A percentile compares a stretch with the other conserved stretches of the same genome.
phyloP scores from a whole-genome alignment of 2,329 filamentous ascomycete species.

The Madurella fahalii region DNA sequence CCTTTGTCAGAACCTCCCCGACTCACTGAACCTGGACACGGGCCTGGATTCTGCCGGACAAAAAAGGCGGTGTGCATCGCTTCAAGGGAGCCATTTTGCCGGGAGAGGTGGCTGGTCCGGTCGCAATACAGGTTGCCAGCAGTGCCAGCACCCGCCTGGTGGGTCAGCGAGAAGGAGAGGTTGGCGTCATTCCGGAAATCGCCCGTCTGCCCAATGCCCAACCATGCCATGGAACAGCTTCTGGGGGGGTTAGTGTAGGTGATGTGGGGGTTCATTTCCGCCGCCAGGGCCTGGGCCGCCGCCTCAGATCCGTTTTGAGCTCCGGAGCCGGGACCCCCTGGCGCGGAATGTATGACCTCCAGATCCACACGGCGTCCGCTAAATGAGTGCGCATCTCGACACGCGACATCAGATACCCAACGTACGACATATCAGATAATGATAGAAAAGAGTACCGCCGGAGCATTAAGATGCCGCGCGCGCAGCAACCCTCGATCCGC shows the following conservation, averaged over 20 bases:
- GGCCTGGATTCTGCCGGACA: slow-evolving; percentile 8
- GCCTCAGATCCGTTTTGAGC: slow-evolving; percentile 8
- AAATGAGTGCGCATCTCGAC: neutral
- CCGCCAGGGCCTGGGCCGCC: neutral
- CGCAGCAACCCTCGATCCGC: slow-evolving; percentile 54
- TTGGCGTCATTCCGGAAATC: too few species aligned
- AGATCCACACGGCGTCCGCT: neutral
- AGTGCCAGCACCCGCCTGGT: too few species aligned
- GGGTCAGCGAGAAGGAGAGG: too few species aligned
- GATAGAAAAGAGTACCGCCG: neutral
- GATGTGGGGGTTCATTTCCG: too few species aligned
- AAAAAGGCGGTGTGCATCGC: slow-evolving; percentile 9
- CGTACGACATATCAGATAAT: too few species aligned
- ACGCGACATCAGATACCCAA: neutral
- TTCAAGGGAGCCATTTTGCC: too few species aligned
- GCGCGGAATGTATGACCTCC: neutral
- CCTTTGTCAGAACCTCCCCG: neutral
- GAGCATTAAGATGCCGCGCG: slow-evolving; percentile 32
- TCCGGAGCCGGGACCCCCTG: slow-evolving; percentile 2
- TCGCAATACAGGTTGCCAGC: too few species aligned
- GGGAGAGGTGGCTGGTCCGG: neutral
- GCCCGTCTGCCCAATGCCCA: too few species aligned
- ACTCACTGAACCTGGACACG: neutral
- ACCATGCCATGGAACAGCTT: too few species aligned
- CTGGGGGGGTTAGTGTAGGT: too few species aligned